Percentiles rank a stretch among this genome's conserved stretches.
Evolutionary conservation across 441 rosid species (phyloP).

Genomic region (Jatropha multifida): DNA sequence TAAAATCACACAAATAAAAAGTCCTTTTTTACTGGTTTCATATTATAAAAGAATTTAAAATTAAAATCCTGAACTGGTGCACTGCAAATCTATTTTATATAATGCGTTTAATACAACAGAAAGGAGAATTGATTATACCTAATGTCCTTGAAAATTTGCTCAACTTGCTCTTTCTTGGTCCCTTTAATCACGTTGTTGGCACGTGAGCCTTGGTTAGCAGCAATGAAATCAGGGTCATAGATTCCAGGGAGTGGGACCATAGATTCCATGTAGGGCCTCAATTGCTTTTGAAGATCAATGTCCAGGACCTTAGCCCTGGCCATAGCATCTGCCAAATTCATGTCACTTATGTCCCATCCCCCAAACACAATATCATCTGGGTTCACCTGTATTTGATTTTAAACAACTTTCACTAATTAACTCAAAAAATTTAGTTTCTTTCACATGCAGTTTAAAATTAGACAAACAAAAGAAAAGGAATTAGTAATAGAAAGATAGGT

Average conservation of each 20-base stretch:
- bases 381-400: conserved; percentile 53
- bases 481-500: too few relatives aligned
- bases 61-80: too few relatives aligned
- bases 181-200: conserved; percentile 84
- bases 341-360: conserved; percentile 96
- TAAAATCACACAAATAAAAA: too few relatives aligned
- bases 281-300: conserved; percentile 86
- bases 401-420: neutral
- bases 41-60: too few relatives aligned
- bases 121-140: conserved; percentile 36
- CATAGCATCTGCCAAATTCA: conserved; percentile 97
- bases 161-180: conserved; percentile 79
- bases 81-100: neutral
- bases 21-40: too few relatives aligned
- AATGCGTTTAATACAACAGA: neutral
- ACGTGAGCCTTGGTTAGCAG: conserved; percentile 93
- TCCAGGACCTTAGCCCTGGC: conserved; percentile 88
- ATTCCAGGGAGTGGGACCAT: conserved; percentile 94
- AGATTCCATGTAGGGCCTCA: conserved; percentile 92
- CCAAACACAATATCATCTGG: conserved; percentile 91
- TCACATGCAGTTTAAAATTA: neutral
- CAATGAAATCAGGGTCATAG: conserved; percentile 86
- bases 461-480: too few relatives aligned
- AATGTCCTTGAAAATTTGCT: conserved; percentile 74
- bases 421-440: neutral